Base-by-base conservation (phyloP, 1,284 basidiomycete genomes). In the Peniophora sp. region DNA sequence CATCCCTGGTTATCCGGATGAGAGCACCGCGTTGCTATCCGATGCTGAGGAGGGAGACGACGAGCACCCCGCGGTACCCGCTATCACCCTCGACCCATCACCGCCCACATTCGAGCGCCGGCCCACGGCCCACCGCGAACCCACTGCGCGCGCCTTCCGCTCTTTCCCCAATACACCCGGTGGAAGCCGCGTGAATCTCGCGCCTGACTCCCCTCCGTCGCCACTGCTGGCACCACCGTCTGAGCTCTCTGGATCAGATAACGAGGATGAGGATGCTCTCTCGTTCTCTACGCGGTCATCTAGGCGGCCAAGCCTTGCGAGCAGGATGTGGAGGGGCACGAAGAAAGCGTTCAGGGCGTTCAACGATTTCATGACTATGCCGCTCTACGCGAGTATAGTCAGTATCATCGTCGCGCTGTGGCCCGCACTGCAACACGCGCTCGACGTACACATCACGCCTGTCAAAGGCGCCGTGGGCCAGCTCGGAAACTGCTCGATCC, bases 321-420 rank as follows among this genome's bases (percentile, higher is more conserved):
- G 8, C n/a, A n/a, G 37, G n/a, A 20, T 20, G 37, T 41, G 37
- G 37, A 20, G 18, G 37, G 8, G n/a, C n/a, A 15, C 18, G n/a
- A 41, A 41, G 15, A 20, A 20, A n/a, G 37, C 60, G 3, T 71
- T 74, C 60, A 63, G 62, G 14, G 68, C 69, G 0, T 63, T 93
- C 56, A 79, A 80, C 60, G 74, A 76, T 27, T 94, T 95, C 70
- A 92, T 95, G 91, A 94, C 92, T 0, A 83, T 84, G 0, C 91
- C 91, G 0, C 78, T 94, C 24, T 87, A 88, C 75, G 88, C 89
- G 0, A 88, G 92, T 2, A 63, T 92, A 12, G 65, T 82, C 1
- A 92, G 90, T 2, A 72, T 97, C 35, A 55, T 92, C 47, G 91
- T 96, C 35, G 92, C 93, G 1, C 79, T 90, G 58, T 75, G 88